Conservation (phyloP, 257 asterid species). For the Nicotiana knightiana region DNA sequence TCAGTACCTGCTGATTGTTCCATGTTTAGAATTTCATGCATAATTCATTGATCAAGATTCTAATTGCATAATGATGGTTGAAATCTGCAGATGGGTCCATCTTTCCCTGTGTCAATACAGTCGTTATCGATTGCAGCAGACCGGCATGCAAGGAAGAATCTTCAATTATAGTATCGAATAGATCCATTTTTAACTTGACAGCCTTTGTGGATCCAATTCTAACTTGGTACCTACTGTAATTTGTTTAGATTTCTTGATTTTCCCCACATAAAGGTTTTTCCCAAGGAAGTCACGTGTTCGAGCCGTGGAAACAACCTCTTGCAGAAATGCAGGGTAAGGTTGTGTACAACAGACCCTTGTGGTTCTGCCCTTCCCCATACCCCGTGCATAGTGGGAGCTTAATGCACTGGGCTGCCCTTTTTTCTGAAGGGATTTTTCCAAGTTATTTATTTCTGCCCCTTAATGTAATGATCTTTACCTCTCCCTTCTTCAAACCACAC, state of each 20-base stretch:
- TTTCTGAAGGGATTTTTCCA: not conserved
- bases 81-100: slow-evolving; percentile 76
- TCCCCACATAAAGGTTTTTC: not conserved
- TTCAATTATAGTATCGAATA: not conserved
- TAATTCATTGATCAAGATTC: not conserved
- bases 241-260: not conserved
- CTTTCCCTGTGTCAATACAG: slow-evolving; percentile 66
- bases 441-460: not conserved
- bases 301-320: too few relatives aligned
- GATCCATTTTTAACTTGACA: not conserved
- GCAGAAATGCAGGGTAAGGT: too few relatives aligned
- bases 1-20: not conserved
- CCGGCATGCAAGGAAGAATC: slow-evolving; percentile 51
- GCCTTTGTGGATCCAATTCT: not conserved
- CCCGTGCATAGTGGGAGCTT: too few relatives aligned
- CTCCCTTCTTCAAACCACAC: not conserved
- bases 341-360: too few relatives aligned
- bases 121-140: slow-evolving; percentile 86
- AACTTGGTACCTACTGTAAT: not conserved
- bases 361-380: too few relatives aligned
- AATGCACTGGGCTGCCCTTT: too few relatives aligned
- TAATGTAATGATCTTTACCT: not conserved
- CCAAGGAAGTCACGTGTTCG: too few relatives aligned
- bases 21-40: not conserved
- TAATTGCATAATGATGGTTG: slow-evolving; percentile 10